Evolutionary conservation across 371 early-diverging fungal species (phyloP).

Genomic region (Syncephalastrum sp.): DNA sequence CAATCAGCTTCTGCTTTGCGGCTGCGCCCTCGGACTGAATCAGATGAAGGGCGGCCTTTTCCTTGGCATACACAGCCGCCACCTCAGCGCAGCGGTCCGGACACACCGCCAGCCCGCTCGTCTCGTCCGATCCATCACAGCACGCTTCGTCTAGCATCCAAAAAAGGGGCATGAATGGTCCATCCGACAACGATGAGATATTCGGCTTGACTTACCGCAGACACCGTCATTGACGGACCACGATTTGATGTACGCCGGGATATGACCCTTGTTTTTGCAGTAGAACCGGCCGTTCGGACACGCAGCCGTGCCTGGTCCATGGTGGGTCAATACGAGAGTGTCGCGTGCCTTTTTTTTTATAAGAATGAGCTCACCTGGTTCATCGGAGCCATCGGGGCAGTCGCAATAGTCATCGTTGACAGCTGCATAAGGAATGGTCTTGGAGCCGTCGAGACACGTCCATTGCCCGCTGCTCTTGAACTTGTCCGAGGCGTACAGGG

Average conservation of each 20-base stretch:
- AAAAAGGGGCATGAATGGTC: constrained; percentile 4
- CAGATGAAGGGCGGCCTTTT: constrained; percentile 28
- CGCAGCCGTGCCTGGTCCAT: constrained; percentile 80
- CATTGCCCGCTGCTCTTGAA: constrained; percentile 51
- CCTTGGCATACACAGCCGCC: constrained; percentile 49
- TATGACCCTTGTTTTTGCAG: constrained; percentile 81
- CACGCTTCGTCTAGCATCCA: constrained; percentile 74
- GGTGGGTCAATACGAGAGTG: neutral
- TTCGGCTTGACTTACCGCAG: constrained; percentile 60
- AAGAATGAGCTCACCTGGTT: constrained; percentile 66
- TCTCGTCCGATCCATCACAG: constrained; percentile 95
- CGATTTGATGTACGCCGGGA: constrained; percentile 66
- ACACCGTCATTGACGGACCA: constrained; percentile 90
- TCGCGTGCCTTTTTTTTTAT: neutral
- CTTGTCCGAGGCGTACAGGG: constrained; percentile 22
- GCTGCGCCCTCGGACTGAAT: constrained; percentile 23
- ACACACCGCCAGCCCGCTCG: constrained; percentile 55
- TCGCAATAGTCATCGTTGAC: constrained; percentile 97
- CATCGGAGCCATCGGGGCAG: constrained; percentile 93
- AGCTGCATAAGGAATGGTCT: constrained; percentile 60
- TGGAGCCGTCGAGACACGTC: constrained; percentile 76
- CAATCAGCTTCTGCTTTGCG: constrained; percentile 31
- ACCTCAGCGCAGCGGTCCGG: constrained; percentile 70
- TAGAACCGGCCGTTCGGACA: constrained; percentile 80
- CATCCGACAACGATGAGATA: neutral